Base-by-base conservation (phyloP, 192 early-diverging fungal species). In the Entomortierella parvispora region DNA sequence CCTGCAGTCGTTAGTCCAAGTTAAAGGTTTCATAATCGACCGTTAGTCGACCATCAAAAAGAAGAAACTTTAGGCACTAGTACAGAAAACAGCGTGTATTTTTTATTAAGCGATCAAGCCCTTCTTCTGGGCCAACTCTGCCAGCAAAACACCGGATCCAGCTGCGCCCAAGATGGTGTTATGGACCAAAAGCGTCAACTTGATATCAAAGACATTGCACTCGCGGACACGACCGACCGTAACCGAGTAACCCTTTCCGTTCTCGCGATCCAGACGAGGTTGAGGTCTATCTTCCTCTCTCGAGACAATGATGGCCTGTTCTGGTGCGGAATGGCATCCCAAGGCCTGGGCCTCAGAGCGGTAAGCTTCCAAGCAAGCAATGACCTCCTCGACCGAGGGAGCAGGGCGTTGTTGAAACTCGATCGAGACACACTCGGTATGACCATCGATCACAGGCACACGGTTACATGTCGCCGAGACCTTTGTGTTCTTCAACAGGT, bases 81-180 rank as follows among this genome's bases (percentile, higher is more conserved):
- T n/a, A n/a, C n/a, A n/a, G n/a, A n/a, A n/a, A n/a, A n/a, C n/a
- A n/a, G n/a, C n/a, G n/a, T n/a, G n/a, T n/a, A n/a, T 6, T 17
- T 37, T 26, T n/a, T 22, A 34, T 48, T 62, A 76, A 22, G 50
- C 64, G 49, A 76, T 67, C 28, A 90, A 71, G 5, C 93, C 94
- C 85, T 93, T 93, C 60, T 92, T 92, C 44, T 93, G 86, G 18
- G 95, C 95, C 47, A 98, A 85, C 79, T 99, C 97, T 20, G 97
- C 97, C 68, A 98, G 95, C 67, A 99, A 82, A 42, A 99, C 93
- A 66, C 91, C 90, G 58, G 93, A 93, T 47, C 96, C 96, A 23
- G 97, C 97, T 22, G 97, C 97, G 47, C 97, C 97, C 53, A 99
- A 86, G 46, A 99, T 88, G 40, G 97, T 99, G 81, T 99, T 99